A percentile compares a stretch with the other conserved stretches of the same genome.
phyloP scores from a whole-genome alignment of 306 rosid genomes.

The Quercus rubra region DNA sequence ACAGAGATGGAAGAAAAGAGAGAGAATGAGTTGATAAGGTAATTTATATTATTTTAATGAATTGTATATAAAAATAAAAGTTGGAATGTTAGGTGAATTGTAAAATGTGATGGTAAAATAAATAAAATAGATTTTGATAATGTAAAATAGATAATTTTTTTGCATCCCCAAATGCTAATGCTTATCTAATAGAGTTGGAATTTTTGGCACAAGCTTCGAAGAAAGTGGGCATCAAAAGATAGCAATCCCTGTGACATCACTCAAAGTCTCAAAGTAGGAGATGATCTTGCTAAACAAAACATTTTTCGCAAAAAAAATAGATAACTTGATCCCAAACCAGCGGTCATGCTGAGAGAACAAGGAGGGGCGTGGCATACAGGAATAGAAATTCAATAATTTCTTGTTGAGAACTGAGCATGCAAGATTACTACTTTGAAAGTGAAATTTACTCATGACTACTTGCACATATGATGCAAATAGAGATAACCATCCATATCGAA shows the following conservation, averaged over 20 bases:
- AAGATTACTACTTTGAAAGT: slow-evolving; percentile 8
- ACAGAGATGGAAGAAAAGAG: no score
- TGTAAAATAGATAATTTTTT: no score
- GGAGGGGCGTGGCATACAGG: slow-evolving; percentile 92
- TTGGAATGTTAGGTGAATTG: no score
- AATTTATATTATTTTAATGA: no score
- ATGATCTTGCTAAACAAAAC: slow-evolving; percentile 19
- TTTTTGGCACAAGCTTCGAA: slow-evolving; percentile 7
- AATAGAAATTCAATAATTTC: slow-evolving; percentile 84
- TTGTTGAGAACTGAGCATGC: slow-evolving; percentile 64
- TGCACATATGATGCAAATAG: slow-evolving; percentile 13
- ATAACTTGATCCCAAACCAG: no score
- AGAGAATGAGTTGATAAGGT: no score
- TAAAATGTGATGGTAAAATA: no score
- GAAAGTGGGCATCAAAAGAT: slow-evolving; percentile 36
- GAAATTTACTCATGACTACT: slow-evolving; percentile 11
- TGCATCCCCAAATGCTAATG: no score
- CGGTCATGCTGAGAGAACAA: slow-evolving; percentile 58
- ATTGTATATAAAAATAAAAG: no score
- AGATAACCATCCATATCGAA: slow-evolving; percentile 5
- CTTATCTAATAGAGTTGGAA: not conserved
- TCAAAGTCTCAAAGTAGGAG: slow-evolving; percentile 50
- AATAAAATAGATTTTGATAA: no score
- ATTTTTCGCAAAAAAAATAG: no score
- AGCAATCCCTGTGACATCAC: slow-evolving; percentile 69